Evolutionary conservation across 2,329 filamentous ascomycete species (phyloP).

Genomic region (Talaromyces rugulosus): DNA sequence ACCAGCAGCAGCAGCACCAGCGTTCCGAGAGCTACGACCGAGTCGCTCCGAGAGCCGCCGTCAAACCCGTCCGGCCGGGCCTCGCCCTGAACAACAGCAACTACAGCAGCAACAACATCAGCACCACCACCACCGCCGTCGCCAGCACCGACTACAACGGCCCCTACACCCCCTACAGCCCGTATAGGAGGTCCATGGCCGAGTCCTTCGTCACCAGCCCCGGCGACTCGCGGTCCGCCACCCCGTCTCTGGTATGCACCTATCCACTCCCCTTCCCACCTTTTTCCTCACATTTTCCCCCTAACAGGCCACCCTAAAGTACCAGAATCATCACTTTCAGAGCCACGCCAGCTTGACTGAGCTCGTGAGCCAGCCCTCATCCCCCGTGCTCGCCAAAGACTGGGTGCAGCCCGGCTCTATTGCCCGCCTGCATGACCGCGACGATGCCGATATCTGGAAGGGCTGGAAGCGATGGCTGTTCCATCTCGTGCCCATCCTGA

Average conservation of each 20-base stretch:
- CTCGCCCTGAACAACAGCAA: constrained; percentile 1
- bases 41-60: constrained; percentile 10
- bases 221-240: constrained; percentile 26
- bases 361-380: constrained; percentile 26
- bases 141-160: neutral
- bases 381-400: constrained; percentile 29
- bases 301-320: constrained; percentile 12
- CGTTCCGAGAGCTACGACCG: constrained; percentile 6
- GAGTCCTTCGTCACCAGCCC: constrained; percentile 21
- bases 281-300: neutral
- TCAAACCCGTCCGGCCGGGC: constrained; percentile 22
- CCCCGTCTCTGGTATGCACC: constrained; percentile 25
- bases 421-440: constrained; percentile 30
- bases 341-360: constrained; percentile 32
- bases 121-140: no score
- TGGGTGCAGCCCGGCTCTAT: constrained; percentile 36
- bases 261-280: neutral
- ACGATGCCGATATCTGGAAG: constrained; percentile 34
- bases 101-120: neutral
- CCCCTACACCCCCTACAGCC: constrained; percentile 14
- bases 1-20: constrained; percentile 15
- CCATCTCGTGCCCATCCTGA: constrained; percentile 30
- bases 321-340: constrained; percentile 22
- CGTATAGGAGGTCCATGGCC: constrained; percentile 19
- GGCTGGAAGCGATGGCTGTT: constrained; percentile 36